Conservation (phyloP, 805 yeast genomes). For the Candida khao-thaluensis region DNA sequence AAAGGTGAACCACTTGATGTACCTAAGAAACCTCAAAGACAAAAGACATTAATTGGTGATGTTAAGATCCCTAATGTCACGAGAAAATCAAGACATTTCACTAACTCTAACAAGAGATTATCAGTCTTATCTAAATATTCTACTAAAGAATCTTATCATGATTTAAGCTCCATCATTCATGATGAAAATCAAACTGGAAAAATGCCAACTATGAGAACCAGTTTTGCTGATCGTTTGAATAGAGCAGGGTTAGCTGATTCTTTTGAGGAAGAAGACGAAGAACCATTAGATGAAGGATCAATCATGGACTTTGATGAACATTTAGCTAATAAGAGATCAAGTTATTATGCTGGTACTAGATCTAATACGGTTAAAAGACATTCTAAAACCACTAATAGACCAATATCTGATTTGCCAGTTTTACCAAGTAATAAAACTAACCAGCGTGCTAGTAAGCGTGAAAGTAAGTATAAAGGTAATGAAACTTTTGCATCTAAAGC, state of each 20-base stretch:
- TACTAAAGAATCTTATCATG: slow-evolving; percentile 61
- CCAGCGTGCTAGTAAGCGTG: slow-evolving; percentile 37
- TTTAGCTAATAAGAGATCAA: slow-evolving; percentile 37
- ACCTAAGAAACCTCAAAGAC: slow-evolving; percentile 23
- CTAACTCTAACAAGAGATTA: slow-evolving; percentile 62
- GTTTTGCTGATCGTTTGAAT: slow-evolving; percentile 44
- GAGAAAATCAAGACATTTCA: slow-evolving; percentile 61
- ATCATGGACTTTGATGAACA: slow-evolving; percentile 43
- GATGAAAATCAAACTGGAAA: slow-evolving; percentile 17
- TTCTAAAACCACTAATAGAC: slow-evolving; percentile 26
- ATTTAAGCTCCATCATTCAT: slow-evolving; percentile 45
- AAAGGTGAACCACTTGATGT: slow-evolving; percentile 18
- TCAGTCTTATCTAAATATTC: slow-evolving; percentile 74
- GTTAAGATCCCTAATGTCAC: slow-evolving; percentile 70
- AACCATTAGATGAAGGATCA: slow-evolving; percentile 36
- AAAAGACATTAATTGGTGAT: slow-evolving; percentile 52
- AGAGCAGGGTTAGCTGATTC: slow-evolving; percentile 32
- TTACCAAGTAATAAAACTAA: slow-evolving; percentile 30
- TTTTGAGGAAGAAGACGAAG: slow-evolving; percentile 26
- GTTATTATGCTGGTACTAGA: slow-evolving; percentile 33
- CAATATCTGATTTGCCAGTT: slow-evolving; percentile 28
- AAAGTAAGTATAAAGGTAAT: slow-evolving; percentile 19
- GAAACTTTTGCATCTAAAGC: slow-evolving; percentile 45
- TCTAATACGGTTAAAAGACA: slow-evolving; percentile 23
- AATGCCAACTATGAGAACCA: slow-evolving; percentile 34